These are phyloP conservation scores for Ashbya aceris DNA, from an alignment of 1,139 yeast genomes.

Conservation along the genomic window DNA sequence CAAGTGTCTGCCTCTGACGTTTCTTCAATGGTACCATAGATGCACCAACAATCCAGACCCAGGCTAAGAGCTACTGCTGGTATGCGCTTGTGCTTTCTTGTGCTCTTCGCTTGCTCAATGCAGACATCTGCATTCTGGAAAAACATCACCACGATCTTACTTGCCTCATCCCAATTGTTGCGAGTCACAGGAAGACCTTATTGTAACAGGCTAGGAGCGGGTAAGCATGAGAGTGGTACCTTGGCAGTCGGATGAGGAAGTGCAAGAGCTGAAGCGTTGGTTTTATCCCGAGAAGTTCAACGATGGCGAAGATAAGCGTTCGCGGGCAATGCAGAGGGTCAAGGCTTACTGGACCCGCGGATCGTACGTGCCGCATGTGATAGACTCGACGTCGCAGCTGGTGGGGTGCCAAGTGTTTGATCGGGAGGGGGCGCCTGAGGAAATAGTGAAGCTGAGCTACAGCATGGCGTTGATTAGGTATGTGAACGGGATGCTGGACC, in stretches of 20 bases:
- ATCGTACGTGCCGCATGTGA: slow-evolving; percentile 60
- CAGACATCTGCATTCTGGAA: not conserved
- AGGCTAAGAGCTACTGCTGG: no score
- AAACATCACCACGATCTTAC: not conserved
- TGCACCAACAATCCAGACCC: not conserved
- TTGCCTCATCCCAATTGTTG: not conserved
- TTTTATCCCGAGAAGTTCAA: slow-evolving; percentile 38
- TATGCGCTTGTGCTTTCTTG: no score
- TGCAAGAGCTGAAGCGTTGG: slow-evolving; percentile 46
- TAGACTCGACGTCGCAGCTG: slow-evolving; percentile 61
- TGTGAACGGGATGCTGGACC: slow-evolving; percentile 88
- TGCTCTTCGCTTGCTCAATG: no score
- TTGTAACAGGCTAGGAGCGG: not conserved
- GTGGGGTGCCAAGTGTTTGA: slow-evolving; percentile 46
- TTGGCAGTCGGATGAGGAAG: slow-evolving; percentile 45
- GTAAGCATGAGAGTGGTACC: slow-evolving; percentile 36
- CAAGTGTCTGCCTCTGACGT: slow-evolving; percentile 26
- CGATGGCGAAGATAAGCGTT: slow-evolving; percentile 29
- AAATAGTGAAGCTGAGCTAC: slow-evolving; percentile 17
- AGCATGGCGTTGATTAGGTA: slow-evolving; percentile 75
- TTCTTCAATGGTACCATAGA: slow-evolving; percentile 8
- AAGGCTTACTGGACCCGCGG: slow-evolving; percentile 59
- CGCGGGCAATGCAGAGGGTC: slow-evolving; percentile 50
- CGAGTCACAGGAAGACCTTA: not conserved
- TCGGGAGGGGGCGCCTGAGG: slow-evolving; percentile 15